Percentiles rank a stretch among this genome's conserved stretches.
Conservation (phyloP, 2,329 filamentous ascomycete species). For the Colletotrichum filicis region DNA sequence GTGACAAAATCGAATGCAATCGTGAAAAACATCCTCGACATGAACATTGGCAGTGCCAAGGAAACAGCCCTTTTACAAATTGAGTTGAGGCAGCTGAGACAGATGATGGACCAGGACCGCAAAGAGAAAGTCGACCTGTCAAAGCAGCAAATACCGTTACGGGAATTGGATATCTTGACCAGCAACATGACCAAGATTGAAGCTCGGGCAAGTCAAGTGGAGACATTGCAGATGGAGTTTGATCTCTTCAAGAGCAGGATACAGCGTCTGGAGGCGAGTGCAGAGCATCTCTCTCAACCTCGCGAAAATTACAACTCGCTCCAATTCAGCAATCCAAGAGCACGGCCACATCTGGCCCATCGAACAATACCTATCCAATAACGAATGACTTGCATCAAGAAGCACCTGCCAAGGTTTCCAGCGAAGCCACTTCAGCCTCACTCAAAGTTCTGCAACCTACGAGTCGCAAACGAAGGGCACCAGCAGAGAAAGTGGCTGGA, state of each 20-base stretch:
- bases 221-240: constrained; percentile 54
- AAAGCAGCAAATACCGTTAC: constrained; percentile 13
- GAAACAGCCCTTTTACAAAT: constrained; percentile 46
- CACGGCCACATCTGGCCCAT: neutral
- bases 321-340: neutral
- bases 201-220: constrained; percentile 50
- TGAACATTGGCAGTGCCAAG: constrained; percentile 41
- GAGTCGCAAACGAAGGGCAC: neutral
- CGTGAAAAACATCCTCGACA: constrained; percentile 39
- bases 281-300: neutral
- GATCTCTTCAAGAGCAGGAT: constrained; percentile 51
- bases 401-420: neutral
- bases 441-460: neutral
- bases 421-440: neutral
- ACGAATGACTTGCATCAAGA: neutral
- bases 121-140: constrained; percentile 26
- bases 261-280: constrained; percentile 46
- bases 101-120: constrained; percentile 42
- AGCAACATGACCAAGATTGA: constrained; percentile 51
- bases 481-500: neutral
- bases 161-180: constrained; percentile 53
- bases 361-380: neutral
- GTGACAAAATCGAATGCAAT: constrained; percentile 39
- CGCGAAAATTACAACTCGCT: neutral
- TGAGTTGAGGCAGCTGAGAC: constrained; percentile 46